Base-by-base conservation (phyloP, 2,329 filamentous ascomycete genomes). In the Didymosphaeria variabile region DNA sequence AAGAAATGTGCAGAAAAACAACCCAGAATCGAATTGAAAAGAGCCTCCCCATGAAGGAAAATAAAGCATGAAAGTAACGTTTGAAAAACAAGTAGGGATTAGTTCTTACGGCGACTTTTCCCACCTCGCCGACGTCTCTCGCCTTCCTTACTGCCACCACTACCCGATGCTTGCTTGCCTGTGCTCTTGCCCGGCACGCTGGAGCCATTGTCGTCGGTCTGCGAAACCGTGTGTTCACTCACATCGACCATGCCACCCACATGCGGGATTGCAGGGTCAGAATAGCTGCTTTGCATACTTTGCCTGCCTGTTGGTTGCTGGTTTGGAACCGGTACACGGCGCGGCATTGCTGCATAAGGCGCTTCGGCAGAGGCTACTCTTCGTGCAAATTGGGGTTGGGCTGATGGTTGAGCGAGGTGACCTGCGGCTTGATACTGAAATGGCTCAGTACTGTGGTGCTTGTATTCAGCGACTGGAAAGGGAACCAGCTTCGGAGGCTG, bases 291-390 rank as follows among this genome's bases (percentile, higher is more conserved):
- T 38, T 68, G 66, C 36, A 62, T 45, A 60, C 55, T 47, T 58
- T 65, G 44, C n/a, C 60, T 54, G 52, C 57, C 58, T 50, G 57
- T 53, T 31, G 64, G 58, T 47, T 65, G 68, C 55, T 70, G 71
- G 12, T 57, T 60, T 4, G 76, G 71, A 15, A 75, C 72, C 26
- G 78, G 77, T n/a, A 78, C 72, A 44, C 77, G 75, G 32, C 77
- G 74, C 29, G 77, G 73, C 59, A 79, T 68, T 7, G 69, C 60
- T 17, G 67, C 69, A 44, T 73, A 74, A 23, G 67, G 65, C 42
- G 65, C 62, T 47, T 74, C 73, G 6, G 66, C 67, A 13, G 70
- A 69, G 19, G 63, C 71, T 13, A 73, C 68, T 54, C 71, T 68
- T n/a, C 73, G 67, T n/a, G 67, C 61, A 51, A 72, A 75, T 36